Base-by-base conservation (phyloP, 768 basidiomycete species). In the Solioccasus polychromus region DNA sequence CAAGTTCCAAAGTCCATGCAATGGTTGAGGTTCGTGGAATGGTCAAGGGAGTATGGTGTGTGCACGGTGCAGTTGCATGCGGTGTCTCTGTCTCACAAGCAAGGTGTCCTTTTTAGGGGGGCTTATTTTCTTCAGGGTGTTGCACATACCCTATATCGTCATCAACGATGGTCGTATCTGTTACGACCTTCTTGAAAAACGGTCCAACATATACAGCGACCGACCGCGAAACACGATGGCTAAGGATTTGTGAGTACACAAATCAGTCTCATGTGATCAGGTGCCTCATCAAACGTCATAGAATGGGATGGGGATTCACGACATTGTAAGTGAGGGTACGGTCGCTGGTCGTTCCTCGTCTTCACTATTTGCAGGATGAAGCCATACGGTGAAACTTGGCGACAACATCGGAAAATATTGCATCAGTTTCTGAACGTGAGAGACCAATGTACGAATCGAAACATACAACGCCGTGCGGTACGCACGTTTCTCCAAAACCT, bases 271-370 rank as follows among this genome's bases (percentile, higher is more conserved):
- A 11, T n/a, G 7, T 30, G 10, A 9, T 25, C 23, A 2, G n/a
- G n/a, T n/a, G n/a, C n/a, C n/a, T n/a, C n/a, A n/a, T n/a, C n/a
- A n/a, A n/a, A n/a, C n/a, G n/a, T n/a, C 12, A 18, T 10, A 45
- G 44, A 7, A 45, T 45, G 24, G 44, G 44, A 7, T 45, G 37
- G 44, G 44, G 44, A 14, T 45, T 45, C 19, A 45, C 44, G 14
- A 45, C 44, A n/a, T 3, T 34, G 44, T 45, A 26, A 45, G 44
- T 2, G 14, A 30, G n/a, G 29, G 42, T n/a, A n/a, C n/a, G n/a
- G n/a, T n/a, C n/a, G n/a, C n/a, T n/a, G n/a, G n/a, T n/a, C n/a
- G n/a, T n/a, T n/a, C n/a, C n/a, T n/a, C n/a, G n/a, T n/a, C n/a
- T n/a, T n/a, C n/a, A n/a, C n/a, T n/a, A n/a, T n/a, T n/a, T n/a